Conservation (phyloP, 208 protist genomes). For the Crithidia thermophila region DNA sequence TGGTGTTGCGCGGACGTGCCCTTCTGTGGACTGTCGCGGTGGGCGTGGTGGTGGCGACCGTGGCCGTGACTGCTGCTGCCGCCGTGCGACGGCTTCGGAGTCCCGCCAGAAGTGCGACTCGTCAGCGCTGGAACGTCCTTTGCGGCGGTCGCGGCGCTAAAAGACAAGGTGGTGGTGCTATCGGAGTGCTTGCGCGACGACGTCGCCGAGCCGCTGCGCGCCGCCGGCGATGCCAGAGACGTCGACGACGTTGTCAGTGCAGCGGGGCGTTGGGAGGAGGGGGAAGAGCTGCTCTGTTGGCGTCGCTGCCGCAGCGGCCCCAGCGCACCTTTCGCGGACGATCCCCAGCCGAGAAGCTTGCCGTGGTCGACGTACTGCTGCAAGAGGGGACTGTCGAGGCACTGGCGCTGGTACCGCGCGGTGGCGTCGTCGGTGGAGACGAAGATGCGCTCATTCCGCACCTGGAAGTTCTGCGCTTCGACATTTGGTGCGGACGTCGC, state of each 20-base stretch:
- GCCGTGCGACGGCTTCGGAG: neutral
- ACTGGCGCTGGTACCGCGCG: constrained; percentile 9
- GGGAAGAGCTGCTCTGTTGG: neutral
- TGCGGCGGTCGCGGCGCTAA: neutral
- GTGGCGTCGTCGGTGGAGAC: constrained; percentile 6
- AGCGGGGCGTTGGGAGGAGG: neutral
- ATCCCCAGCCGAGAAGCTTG: constrained; percentile 42
- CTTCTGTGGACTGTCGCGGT: too few species aligned
- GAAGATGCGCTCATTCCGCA: constrained; percentile 19
- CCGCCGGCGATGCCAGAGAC: neutral
- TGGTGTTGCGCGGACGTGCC: neutral
- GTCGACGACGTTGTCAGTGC: neutral
- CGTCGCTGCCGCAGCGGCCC: constrained; percentile 17
- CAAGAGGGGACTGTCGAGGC: constrained; percentile 22
- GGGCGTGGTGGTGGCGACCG: too few species aligned
- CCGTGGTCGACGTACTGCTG: constrained; percentile 36
- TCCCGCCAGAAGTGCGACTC: too few species aligned
- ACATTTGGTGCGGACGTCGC: constrained; percentile 6
- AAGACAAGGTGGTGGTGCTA: too few species aligned
- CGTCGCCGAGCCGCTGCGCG: too few species aligned
- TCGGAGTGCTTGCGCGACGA: too few species aligned
- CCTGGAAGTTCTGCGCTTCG: constrained; percentile 8
- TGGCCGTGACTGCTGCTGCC: neutral
- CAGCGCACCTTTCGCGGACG: constrained; percentile 33
- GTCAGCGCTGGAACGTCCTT: neutral